Conservation (phyloP, 2,329 filamentous ascomycete genomes). For the Aureobasidium leucospermi region DNA sequence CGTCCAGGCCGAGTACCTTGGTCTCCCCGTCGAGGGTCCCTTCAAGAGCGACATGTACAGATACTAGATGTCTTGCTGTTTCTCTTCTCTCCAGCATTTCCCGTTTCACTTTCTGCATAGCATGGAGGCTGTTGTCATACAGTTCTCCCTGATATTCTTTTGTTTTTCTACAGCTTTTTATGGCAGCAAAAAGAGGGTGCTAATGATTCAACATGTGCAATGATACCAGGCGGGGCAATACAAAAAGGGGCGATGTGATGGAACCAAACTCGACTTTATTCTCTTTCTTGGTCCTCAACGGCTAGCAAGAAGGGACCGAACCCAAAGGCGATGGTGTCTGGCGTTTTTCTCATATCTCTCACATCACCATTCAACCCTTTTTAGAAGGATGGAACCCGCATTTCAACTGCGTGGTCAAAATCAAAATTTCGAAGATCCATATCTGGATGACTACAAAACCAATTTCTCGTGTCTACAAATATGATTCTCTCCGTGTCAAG, state of each 20-base stretch:
- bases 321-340: slow-evolving; percentile 3
- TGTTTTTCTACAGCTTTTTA: slow-evolving; percentile 12
- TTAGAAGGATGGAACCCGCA: slow-evolving; percentile 7
- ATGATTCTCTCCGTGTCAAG: neutral
- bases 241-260: slow-evolving; percentile 42
- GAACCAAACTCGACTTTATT: slow-evolving; percentile 22
- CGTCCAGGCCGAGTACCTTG: slow-evolving; percentile 92
- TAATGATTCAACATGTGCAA: slow-evolving; percentile 33
- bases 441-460: neutral
- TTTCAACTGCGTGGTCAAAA: slow-evolving; percentile 13
- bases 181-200: slow-evolving; percentile 10
- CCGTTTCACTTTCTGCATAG: slow-evolving; percentile 13
- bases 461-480: neutral
- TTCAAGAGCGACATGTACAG: slow-evolving; percentile 93
- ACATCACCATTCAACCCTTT: neutral
- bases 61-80: slow-evolving; percentile 48
- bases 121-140: neutral
- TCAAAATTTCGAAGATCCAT: neutral
- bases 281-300: neutral
- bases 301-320: slow-evolving; percentile 13
- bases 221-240: slow-evolving; percentile 51
- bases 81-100: slow-evolving; percentile 9
- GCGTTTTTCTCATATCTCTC: neutral
- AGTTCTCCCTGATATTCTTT: neutral
- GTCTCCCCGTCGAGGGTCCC: slow-evolving; percentile 76